Evolutionary conservation across 169 alveolate genomes (phyloP).

Genomic region (Eimeria necatrix): DNA sequence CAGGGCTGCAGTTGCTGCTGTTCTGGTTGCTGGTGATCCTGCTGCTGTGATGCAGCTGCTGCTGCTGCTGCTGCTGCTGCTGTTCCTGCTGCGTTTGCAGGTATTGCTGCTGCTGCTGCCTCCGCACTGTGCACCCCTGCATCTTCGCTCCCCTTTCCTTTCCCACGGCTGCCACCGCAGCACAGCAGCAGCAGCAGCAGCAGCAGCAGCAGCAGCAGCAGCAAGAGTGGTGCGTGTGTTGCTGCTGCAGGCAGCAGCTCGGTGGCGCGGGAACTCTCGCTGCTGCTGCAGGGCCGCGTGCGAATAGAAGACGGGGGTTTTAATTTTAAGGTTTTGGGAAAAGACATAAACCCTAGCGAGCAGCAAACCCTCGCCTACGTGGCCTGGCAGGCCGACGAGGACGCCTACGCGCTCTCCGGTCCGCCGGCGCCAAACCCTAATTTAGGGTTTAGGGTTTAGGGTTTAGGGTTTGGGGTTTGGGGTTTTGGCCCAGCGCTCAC

Average conservation of each 20-base stretch:
- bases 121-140: background rate
- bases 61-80: background rate
- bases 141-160: too few relatives aligned
- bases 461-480: too few relatives aligned
- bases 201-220: too few relatives aligned
- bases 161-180: background rate
- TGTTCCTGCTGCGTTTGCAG: background rate
- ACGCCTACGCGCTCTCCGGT: conserved; percentile 92
- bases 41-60: background rate
- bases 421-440: too few relatives aligned
- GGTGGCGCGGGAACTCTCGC: conserved; percentile 85
- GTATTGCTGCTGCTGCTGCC: background rate
- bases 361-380: conserved; percentile 85
- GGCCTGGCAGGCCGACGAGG: conserved; percentile 94
- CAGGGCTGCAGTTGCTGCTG: background rate
- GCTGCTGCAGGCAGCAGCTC: conserved; percentile 78
- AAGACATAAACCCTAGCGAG: conserved; percentile 91
- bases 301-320: conserved; percentile 94
- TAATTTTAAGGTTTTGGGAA: conserved; percentile 94
- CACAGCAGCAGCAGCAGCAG: too few relatives aligned
- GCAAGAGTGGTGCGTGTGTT: too few relatives aligned
- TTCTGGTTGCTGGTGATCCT: background rate
- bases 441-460: too few relatives aligned
- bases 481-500: too few relatives aligned
- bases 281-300: conserved; percentile 88